Evolutionary conservation across 108 stramenopile species (phyloP).

Genomic region (Nitzschia sp.): DNA sequence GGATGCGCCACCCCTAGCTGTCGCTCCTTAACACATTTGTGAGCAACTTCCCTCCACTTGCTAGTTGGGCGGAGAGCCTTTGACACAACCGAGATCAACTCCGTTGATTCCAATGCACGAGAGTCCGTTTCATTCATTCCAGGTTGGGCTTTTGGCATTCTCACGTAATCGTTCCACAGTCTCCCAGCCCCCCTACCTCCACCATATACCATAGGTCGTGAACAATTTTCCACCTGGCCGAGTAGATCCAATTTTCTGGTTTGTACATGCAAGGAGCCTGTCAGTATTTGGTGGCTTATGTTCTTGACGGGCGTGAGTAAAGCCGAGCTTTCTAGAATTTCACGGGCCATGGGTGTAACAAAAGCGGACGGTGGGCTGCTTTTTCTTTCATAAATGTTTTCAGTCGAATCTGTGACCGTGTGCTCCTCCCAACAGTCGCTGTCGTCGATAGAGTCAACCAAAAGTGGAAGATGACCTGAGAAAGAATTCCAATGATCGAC

Average conservation of each 20-base stretch:
- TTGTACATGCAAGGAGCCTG: not conserved
- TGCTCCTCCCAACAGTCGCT: constrained; percentile 17
- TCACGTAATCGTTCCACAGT: constrained; percentile 39
- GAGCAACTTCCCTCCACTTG: constrained; percentile 11
- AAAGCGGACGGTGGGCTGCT: not conserved
- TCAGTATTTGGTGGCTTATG: not conserved
- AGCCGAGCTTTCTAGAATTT: constrained; percentile 4
- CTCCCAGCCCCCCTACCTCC: constrained; percentile 37
- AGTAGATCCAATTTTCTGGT: constrained; percentile 36
- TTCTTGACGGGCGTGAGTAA: constrained; percentile 30
- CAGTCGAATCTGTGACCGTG: not conserved
- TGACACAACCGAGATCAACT: constrained; percentile 8
- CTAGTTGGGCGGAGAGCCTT: constrained; percentile 2
- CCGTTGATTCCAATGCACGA: not conserved
- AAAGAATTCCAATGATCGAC: constrained; percentile 66
- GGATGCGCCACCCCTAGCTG: too few relatives aligned
- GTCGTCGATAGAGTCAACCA: constrained; percentile 23
- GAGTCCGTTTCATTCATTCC: not conserved
- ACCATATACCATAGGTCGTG: constrained; percentile 38
- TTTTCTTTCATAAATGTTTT: not conserved
- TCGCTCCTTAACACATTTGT: not conserved
- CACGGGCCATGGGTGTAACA: constrained; percentile 5
- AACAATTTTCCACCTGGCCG: constrained; percentile 24
- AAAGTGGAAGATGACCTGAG: constrained; percentile 23
- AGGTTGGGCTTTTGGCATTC: not conserved